Evolutionary conservation across 768 basidiomycete species (phyloP), one percentile per base, ranked within the genome.

Genomic region (Xerocomellus dryophilus): DNA sequence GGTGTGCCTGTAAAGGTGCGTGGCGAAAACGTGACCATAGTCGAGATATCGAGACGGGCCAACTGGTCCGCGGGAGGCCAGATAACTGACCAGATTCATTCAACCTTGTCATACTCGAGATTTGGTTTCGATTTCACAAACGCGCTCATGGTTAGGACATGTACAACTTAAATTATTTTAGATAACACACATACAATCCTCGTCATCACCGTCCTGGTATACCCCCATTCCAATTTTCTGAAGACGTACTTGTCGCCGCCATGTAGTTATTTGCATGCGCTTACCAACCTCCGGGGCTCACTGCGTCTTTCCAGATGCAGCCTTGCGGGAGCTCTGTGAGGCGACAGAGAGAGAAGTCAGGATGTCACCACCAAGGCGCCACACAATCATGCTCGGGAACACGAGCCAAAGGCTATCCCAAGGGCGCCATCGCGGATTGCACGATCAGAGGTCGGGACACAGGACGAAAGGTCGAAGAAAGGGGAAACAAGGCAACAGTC

Each of bases 351-450:
- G 71, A 4, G 80, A 73, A 4, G 67, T 58, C 0, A 72, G 63
- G 42, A 94, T 77, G 62, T 90, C 88, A 60, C 76, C 77, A 9
- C 87, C 84, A 5, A 94, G 76, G 34, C 71, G 77, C 53, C 70
- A 68, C 31, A 84, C 65, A 45, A 92, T 83, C 60, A 87, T 65
- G 27, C 74, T 62, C 3, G 92, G 92, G 21, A 92, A 61, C 40
- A 92, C 64, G 50, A 94, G 70, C 92, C 92, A 93, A n/a, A 88
- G 58, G 2, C 90, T 92, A 47, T 36, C 7, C 20, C n/a, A 35
- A 41, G 20, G 45, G 17, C 40, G 15, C 31, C 50, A 15, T 18
- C 7, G 0, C 9, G 1, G n/a, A 43, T 18, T 12, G 25, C 21
- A 46, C 27, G 3, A 17, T 23, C 11, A 7, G 3, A n/a, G 23